Base-by-base conservation (phyloP, 225 moss, liverwort and hornwort genomes). In the Anthoceros angustus region DNA sequence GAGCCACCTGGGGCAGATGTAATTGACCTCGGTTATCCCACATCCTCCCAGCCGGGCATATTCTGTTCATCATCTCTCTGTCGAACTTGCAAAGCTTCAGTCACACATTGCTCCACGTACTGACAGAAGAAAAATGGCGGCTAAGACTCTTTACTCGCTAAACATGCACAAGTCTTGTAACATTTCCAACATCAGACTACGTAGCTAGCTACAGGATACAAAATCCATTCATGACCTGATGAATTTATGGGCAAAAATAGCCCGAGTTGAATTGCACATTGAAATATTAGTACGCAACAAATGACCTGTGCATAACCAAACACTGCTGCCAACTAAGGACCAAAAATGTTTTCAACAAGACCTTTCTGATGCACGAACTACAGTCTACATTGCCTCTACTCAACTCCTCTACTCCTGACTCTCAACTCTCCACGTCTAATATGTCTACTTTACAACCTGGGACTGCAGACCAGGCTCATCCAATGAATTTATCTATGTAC, bases 381-480 rank as follows among this genome's bases (percentile, higher is more conserved):
- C n/a, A 5, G 8, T 46, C 16, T 8, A 23, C 55, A 5, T 23
- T 18, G n/a, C 55, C 23, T 18, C 46, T 48, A 48, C 55, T 20
- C 55, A 55, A 55, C 12, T 9, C 16, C 6, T 55, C 55, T 55
- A 23, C 55, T 55, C 46, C 5, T 12, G 1, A 0, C 1, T 2
- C 55, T 55, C 18, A 15, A 15, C 55, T 55, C 18, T 15, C n/a
- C 14, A 23, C 55, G 6, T 18, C 8, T 46, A 16, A 5, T 20
- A 55, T 5, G n/a, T 9, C 55, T 55, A 55, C 8, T 55, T 55
- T 55, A 55, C 55, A 55, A 55, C 55, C 55, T 55, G 55, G 55
- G 55, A 55, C 55, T 23, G n/a, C 55, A 23, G 55, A 55, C 55
- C 55, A 55, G 55, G 55, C 55, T 55, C 55, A 55, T 55, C 55